These are phyloP conservation scores for Asterophora parasitica DNA, from an alignment of 768 basidiomycete species.

Conservation along the genomic window DNA sequence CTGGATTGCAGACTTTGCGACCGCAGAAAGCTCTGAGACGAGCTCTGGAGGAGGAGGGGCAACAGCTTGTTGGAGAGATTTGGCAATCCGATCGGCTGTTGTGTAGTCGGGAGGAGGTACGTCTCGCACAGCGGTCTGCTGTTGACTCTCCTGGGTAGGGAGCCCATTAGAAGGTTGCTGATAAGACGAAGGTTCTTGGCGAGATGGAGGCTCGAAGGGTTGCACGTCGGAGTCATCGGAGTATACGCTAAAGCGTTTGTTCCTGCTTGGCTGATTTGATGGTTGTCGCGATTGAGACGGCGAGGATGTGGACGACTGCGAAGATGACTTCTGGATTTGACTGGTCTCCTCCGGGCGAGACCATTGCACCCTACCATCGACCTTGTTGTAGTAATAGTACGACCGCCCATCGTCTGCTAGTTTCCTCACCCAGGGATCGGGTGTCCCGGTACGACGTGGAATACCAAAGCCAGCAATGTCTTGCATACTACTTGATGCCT, in stretches of 20 bases:
- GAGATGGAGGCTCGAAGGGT: conserved; percentile 34
- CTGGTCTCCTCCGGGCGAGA: conserved; percentile 47
- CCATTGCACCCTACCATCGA: conserved; percentile 66
- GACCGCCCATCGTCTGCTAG: conserved; percentile 80
- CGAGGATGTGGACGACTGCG: conserved; percentile 14
- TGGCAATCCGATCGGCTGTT: conserved; percentile 63
- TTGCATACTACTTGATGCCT: conserved; percentile 31
- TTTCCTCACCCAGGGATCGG: conserved; percentile 80
- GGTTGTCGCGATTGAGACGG: conserved; percentile 26
- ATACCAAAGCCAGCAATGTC: conserved; percentile 56
- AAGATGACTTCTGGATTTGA: conserved; percentile 10
- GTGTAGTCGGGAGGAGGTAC: conserved; percentile 44
- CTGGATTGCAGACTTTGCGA: conserved; percentile 55
- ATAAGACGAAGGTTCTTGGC: conserved; percentile 26
- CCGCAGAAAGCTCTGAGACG: conserved; percentile 56
- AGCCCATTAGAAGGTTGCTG: conserved; percentile 25
- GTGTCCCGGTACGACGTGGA: conserved; percentile 52
- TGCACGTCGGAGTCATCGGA: conserved; percentile 79
- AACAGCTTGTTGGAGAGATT: conserved; percentile 56
- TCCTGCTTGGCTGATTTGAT: conserved; percentile 29
- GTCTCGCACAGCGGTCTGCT: conserved; percentile 14
- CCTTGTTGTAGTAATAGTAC: conserved; percentile 74
- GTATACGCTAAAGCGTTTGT: conserved; percentile 56
- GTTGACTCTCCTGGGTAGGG: conserved; percentile 13
- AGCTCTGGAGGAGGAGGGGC: conserved; percentile 53